Evolutionary conservation across 768 basidiomycete species (phyloP).

Genomic region (Coprinopsis sp.): DNA sequence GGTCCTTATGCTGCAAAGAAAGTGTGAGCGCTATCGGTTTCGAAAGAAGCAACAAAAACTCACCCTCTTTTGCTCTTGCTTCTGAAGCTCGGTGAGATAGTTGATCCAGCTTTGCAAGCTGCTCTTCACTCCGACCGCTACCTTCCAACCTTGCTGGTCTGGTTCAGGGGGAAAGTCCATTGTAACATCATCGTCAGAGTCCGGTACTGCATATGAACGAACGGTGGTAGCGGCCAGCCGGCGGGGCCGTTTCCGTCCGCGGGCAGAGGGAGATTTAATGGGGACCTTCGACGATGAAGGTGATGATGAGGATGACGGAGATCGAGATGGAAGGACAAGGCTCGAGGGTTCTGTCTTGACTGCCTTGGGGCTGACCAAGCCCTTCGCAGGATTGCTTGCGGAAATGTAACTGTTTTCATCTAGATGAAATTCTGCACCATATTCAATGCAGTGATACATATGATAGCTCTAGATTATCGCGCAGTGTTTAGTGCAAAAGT

Average conservation of each 20-base stretch:
- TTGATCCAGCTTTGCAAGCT: constrained; percentile 64
- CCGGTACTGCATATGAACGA: constrained; percentile 60
- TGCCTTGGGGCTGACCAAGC: constrained; percentile 18
- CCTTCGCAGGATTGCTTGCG: constrained; percentile 22
- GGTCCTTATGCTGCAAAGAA: constrained; percentile 55
- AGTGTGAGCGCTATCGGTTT: constrained; percentile 3
- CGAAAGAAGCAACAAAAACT: constrained; percentile 6
- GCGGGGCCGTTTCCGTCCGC: constrained; percentile 52
- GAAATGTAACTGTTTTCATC: constrained; percentile 66
- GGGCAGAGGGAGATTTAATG: constrained; percentile 18
- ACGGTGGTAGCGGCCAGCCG: constrained; percentile 48
- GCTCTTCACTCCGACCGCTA: constrained; percentile 36
- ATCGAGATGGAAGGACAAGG: constrained; percentile 12
- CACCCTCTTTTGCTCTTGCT: constrained; percentile 70
- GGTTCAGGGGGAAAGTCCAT: neutral
- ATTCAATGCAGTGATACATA: constrained; percentile 58
- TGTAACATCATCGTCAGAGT: constrained; percentile 59
- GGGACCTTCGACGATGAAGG: constrained; percentile 13
- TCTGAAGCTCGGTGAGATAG: constrained; percentile 53
- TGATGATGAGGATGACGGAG: constrained; percentile 22
- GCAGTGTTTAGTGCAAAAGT: neutral
- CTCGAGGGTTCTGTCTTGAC: constrained; percentile 39
- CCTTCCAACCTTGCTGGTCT: constrained; percentile 15
- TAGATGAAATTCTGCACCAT: constrained; percentile 63
- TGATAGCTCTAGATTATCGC: constrained; percentile 42